Conservation (phyloP, 73 alveolate genomes). For the Uronychia binucleata region DNA sequence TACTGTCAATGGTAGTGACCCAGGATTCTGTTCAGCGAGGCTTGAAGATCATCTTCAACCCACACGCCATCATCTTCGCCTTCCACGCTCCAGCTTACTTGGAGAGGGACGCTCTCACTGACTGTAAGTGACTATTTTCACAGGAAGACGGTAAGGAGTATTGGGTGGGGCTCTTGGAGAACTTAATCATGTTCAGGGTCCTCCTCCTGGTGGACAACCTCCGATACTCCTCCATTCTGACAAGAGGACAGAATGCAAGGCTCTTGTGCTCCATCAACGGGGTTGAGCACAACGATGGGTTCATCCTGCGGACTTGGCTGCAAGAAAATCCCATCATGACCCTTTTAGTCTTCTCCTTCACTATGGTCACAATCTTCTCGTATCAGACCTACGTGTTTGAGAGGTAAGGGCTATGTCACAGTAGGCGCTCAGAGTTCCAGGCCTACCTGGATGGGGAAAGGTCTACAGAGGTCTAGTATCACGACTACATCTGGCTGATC, state of each 20-base stretch:
- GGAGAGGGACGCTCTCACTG: not conserved
- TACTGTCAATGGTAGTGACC: not conserved
- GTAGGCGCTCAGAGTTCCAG: too few relatives aligned
- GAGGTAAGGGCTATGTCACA: not conserved
- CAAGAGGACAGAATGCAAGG: not conserved
- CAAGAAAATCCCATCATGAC: not conserved
- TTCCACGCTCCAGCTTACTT: not conserved
- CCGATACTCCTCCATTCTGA: not conserved
- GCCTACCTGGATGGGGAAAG: not conserved
- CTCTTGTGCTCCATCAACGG: not conserved
- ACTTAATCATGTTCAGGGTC: not conserved
- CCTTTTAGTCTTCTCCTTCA: not conserved
- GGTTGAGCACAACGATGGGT: not conserved
- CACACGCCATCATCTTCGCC: not conserved
- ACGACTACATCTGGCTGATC: constrained; percentile 10
- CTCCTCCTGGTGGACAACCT: not conserved
- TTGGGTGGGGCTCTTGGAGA: not conserved
- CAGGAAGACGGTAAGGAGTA: not conserved
- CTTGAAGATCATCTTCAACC: not conserved
- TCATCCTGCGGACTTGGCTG: not conserved
- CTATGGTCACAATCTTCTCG: not conserved
- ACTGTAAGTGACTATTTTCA: too few relatives aligned
- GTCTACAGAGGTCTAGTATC: not conserved
- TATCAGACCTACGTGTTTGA: not conserved
- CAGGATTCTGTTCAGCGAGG: not conserved